Evolutionary conservation across 176 grass and related monocot genomes (phyloP).

Genomic region (Oryza glumipatula): DNA sequence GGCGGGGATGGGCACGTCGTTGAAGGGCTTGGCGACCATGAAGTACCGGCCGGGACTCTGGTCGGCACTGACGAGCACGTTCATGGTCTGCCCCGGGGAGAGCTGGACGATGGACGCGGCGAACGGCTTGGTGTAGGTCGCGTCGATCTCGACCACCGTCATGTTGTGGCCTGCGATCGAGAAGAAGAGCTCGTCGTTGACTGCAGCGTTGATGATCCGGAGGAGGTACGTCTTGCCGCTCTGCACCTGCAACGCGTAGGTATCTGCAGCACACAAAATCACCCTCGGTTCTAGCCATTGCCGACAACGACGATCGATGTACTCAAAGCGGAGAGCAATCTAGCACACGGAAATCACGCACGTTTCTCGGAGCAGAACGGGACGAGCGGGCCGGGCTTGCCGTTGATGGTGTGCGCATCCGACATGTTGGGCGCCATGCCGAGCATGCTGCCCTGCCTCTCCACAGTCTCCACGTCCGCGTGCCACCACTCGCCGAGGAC

Average conservation of each 20-base stretch:
- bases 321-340: background rate
- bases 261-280: slow-evolving; percentile 44
- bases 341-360: slow-evolving; percentile 3
- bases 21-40: slow-evolving; percentile 52
- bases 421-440: slow-evolving; percentile 63
- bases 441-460: slow-evolving; percentile 47
- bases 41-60: slow-evolving; percentile 51
- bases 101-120: slow-evolving; percentile 37
- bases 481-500: slow-evolving; percentile 80
- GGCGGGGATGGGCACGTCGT: slow-evolving; percentile 47
- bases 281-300: background rate
- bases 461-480: slow-evolving; percentile 54
- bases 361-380: slow-evolving; percentile 55
- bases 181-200: slow-evolving; percentile 72
- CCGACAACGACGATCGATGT: too few species aligned
- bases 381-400: slow-evolving; percentile 69
- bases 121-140: slow-evolving; percentile 66
- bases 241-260: slow-evolving; percentile 56
- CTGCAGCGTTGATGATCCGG: slow-evolving; percentile 68
- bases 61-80: slow-evolving; percentile 61
- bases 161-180: slow-evolving; percentile 66
- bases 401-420: slow-evolving; percentile 67
- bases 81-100: slow-evolving; percentile 63
- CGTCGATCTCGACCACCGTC: slow-evolving; percentile 77
- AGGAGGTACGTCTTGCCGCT: slow-evolving; percentile 62